A percentile compares a stretch with the other conserved stretches of the same genome.
Conservation (phyloP, 441 rosid genomes). For the Sinapis alba region DNA sequence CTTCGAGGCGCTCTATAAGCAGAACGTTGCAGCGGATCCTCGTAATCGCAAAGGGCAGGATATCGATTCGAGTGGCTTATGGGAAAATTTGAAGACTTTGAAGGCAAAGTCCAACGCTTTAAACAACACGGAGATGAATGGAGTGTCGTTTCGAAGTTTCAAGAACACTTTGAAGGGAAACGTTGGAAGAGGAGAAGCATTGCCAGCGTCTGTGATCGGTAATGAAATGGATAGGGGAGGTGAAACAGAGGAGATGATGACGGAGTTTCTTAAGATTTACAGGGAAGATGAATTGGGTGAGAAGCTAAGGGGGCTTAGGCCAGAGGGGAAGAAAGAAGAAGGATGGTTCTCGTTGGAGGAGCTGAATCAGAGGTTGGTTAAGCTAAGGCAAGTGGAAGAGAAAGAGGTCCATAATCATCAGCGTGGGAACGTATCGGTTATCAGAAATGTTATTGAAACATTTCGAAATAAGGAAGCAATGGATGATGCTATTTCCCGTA, state of each 20-base stretch:
- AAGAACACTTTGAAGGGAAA: conserved; percentile 33
- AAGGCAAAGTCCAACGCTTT: conserved; percentile 10
- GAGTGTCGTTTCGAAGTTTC: conserved; percentile 30
- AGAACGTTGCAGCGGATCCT: conserved; percentile 30
- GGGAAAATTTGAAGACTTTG: conserved; percentile 40
- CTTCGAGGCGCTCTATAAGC: conserved; percentile 46
- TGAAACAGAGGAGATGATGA: conserved; percentile 32
- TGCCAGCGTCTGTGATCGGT: conserved; percentile 41
- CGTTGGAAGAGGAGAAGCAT: conserved; percentile 20
- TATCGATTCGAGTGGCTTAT: conserved; percentile 18
- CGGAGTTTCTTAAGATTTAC: conserved; percentile 49
- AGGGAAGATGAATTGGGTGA: conserved; percentile 52
- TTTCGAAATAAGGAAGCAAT: not conserved
- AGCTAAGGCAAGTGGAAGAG: conserved; percentile 64
- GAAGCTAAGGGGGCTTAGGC: conserved; percentile 59
- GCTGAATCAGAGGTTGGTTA: conserved; percentile 70
- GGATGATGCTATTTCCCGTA: conserved; percentile 32
- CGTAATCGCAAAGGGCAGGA: not conserved
- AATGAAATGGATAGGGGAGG: conserved; percentile 40
- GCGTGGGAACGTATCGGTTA: not conserved
- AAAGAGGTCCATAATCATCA: conserved; percentile 36
- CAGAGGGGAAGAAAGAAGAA: conserved; percentile 44
- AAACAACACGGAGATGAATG: conserved; percentile 1
- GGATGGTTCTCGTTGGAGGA: conserved; percentile 68
- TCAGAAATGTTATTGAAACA: conserved; percentile 32